phyloP scores from a whole-genome alignment of 1,139 yeast species.

The Suhomyces anneliseae region DNA sequence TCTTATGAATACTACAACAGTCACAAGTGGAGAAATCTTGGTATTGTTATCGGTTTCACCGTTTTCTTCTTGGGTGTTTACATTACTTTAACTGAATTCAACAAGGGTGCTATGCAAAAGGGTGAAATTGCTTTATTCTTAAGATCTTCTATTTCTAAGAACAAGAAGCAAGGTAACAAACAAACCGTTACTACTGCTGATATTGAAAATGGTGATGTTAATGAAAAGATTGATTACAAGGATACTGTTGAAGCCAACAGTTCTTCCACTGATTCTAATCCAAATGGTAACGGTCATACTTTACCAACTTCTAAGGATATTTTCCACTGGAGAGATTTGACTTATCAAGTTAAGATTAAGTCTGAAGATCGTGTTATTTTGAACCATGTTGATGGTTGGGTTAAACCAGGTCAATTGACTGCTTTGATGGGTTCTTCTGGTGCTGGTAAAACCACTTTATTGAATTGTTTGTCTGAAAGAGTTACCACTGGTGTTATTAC shows the following conservation, averaged over 20 bases:
- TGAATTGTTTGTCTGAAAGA: constrained; percentile 35
- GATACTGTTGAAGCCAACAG: constrained; percentile 17
- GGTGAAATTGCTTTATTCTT: constrained; percentile 81
- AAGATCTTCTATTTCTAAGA: constrained; percentile 26
- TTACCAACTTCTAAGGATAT: constrained; percentile 19
- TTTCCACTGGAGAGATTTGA: constrained; percentile 59
- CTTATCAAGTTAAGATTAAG: constrained; percentile 71
- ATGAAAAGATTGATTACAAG: constrained; percentile 18
- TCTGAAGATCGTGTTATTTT: constrained; percentile 62
- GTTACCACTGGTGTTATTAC: constrained; percentile 36
- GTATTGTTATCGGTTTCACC: constrained; percentile 60
- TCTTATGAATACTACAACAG: constrained; percentile 50
- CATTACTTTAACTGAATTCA: constrained; percentile 58
- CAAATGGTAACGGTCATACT: constrained; percentile 1
- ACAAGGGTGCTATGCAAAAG: constrained; percentile 75
- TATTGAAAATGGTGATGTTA: constrained; percentile 15
- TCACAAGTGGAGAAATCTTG: constrained; percentile 85
- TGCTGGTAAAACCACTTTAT: constrained; percentile 37
- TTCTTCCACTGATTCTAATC: constrained; percentile 6
- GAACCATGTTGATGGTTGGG: constrained; percentile 38
- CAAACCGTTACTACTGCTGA: constrained; percentile 19
- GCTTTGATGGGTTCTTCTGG: constrained; percentile 37
- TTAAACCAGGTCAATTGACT: constrained; percentile 55
- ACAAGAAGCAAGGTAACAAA: constrained; percentile 26
- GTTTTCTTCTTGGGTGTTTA: constrained; percentile 57